Evolutionary conservation across 2,329 filamentous ascomycete species (phyloP).

Genomic region (Trichoderma oligosporum): DNA sequence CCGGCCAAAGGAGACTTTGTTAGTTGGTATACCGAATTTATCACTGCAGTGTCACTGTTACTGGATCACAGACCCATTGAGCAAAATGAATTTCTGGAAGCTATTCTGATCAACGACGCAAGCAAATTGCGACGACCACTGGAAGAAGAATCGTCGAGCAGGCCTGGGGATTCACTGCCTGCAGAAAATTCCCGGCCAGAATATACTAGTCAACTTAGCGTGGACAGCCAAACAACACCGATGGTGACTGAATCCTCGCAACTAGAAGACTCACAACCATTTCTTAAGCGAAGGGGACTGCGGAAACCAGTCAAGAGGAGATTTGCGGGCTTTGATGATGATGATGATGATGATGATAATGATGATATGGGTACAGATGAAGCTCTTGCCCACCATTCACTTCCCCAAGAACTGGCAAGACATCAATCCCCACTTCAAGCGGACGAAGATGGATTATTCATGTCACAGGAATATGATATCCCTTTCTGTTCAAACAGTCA

Average conservation of each 20-base stretch:
- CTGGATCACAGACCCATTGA: conserved; percentile 80
- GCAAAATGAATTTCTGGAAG: conserved; percentile 88
- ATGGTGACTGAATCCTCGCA: conserved; percentile 21
- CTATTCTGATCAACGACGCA: conserved; percentile 77
- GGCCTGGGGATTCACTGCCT: conserved; percentile 23
- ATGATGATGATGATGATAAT: conserved; percentile 40
- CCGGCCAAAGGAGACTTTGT: conserved; percentile 52
- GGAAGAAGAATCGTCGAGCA: conserved; percentile 41
- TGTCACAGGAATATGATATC: conserved; percentile 46
- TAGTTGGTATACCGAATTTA: conserved; percentile 67
- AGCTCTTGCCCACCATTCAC: conserved; percentile 8
- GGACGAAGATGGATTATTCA: conserved; percentile 51
- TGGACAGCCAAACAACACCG: conserved; percentile 15
- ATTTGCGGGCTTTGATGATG: conserved; percentile 68
- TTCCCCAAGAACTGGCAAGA: conserved; percentile 2
- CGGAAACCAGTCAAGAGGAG: conserved; percentile 48
- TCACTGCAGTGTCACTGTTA: conserved; percentile 63
- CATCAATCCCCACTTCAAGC: conserved; percentile 21
- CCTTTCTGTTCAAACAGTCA: conserved; percentile 25
- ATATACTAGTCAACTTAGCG: conserved; percentile 12
- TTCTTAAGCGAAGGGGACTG: conserved; percentile 23
- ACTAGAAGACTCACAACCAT: conserved; percentile 23
- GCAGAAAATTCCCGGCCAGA: conserved; percentile 4
- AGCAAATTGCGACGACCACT: conserved; percentile 66
- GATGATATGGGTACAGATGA: conserved; percentile 21